Conservation (phyloP, 768 basidiomycete species). For the Harrya chromipes region DNA sequence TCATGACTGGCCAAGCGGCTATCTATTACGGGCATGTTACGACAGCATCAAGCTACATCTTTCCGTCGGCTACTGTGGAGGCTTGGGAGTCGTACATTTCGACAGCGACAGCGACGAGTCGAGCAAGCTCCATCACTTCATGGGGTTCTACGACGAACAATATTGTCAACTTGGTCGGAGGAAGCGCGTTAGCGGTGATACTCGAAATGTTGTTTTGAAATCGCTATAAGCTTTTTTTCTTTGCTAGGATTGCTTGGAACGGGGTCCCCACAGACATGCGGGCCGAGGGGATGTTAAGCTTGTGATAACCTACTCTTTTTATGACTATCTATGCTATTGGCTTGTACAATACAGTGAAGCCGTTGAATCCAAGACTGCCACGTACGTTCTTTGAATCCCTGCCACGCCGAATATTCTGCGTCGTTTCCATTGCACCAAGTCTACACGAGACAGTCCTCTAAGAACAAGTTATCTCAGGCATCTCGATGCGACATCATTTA, state of each 20-base stretch:
- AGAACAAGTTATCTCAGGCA: too few relatives aligned
- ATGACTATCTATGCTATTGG: neutral
- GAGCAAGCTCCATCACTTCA: neutral
- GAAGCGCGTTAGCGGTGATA: neutral
- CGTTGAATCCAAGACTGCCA: too few relatives aligned
- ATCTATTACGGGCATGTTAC: conserved; percentile 51
- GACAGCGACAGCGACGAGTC: neutral
- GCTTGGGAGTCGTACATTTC: conserved; percentile 54
- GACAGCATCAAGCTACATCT: conserved; percentile 49
- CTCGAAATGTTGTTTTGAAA: neutral
- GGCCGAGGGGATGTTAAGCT: too few relatives aligned
- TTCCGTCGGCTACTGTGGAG: conserved; percentile 51
- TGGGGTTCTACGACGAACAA: neutral
- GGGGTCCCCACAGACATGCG: neutral
- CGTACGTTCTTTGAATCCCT: too few relatives aligned
- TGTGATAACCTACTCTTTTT: too few relatives aligned
- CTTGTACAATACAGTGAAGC: too few relatives aligned
- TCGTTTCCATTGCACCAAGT: too few relatives aligned
- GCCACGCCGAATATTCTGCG: too few relatives aligned
- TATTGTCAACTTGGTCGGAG: neutral
- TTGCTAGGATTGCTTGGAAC: too few relatives aligned
- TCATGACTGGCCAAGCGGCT: conserved; percentile 51
- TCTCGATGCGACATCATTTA: too few relatives aligned
- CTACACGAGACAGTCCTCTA: too few relatives aligned
- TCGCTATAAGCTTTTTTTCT: neutral